A percentile compares a stretch with the other conserved stretches of the same genome.
These are phyloP conservation scores for Mycena latifolia DNA, from an alignment of 768 basidiomycete genomes.

Conservation along the genomic window DNA sequence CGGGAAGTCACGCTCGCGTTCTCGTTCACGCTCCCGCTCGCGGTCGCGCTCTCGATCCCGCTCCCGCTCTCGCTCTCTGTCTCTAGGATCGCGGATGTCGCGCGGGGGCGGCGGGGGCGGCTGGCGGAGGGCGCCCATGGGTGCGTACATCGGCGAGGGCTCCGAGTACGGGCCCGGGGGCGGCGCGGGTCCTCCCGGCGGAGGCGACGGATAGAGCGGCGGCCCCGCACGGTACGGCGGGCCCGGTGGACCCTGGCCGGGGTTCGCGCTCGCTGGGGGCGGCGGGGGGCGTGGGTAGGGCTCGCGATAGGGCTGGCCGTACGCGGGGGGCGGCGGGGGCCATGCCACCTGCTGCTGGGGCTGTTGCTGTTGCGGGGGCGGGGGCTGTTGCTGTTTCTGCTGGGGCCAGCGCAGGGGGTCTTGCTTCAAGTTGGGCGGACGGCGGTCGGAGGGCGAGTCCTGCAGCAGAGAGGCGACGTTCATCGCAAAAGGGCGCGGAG, in stretches of 20 bases:
- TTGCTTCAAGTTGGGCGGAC: conserved; percentile 20
- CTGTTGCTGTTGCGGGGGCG: no score
- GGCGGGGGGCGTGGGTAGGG: conserved; percentile 12
- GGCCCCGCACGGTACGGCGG: no score
- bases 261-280: not conserved
- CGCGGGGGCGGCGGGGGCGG: conserved; percentile 14
- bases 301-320: conserved; percentile 6
- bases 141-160: conserved; percentile 33
- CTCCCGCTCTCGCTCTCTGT: conserved; percentile 5
- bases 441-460: conserved; percentile 69
- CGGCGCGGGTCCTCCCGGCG: conserved; percentile 16
- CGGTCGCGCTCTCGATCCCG: conserved; percentile 22
- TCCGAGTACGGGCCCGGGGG: conserved; percentile 24
- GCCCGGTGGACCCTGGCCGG: conserved; percentile 1
- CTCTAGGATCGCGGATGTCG: not conserved
- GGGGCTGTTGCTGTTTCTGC: not conserved
- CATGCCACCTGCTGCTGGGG: no score
- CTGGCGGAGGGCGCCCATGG: conserved; percentile 30
- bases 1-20: conserved; percentile 20
- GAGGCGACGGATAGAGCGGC: conserved; percentile 25
- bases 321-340: not conserved
- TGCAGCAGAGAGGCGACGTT: no score
- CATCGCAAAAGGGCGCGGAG: no score
- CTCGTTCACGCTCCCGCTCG: conserved; percentile 18
- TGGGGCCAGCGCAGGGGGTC: not conserved